Evolutionary conservation across 1,139 yeast species (phyloP).

Genomic region (Taphrina flavorubra): DNA sequence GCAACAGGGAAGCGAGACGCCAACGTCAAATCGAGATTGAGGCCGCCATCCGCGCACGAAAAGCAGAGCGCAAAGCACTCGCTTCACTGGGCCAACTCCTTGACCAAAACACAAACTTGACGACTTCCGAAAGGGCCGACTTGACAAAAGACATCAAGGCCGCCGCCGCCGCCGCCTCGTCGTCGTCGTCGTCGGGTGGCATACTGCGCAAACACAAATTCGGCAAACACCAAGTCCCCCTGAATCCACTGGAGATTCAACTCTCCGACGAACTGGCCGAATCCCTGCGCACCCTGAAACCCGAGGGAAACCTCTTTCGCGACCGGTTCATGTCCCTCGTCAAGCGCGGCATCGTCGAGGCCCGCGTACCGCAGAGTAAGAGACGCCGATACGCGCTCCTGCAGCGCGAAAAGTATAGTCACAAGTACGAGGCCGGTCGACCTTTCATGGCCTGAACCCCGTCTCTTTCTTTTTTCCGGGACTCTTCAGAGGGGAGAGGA

Average conservation of each 20-base stretch:
- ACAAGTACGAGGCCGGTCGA: conserved; percentile 48
- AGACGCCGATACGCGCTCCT: conserved; percentile 70
- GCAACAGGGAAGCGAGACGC: conserved; percentile 62
- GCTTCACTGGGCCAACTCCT: conserved; percentile 30
- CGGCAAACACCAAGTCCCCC: conserved; percentile 64
- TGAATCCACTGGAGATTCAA: conserved; percentile 79
- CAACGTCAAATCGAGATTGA: conserved; percentile 32
- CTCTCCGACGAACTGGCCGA: conserved; percentile 86
- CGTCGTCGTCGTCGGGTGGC: no score
- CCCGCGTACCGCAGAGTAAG: conserved; percentile 73
- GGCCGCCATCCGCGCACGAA: conserved; percentile 27
- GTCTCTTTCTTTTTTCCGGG: no score
- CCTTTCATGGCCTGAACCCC: conserved; percentile 22
- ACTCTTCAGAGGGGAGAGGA: not conserved
- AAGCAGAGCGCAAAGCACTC: conserved; percentile 34
- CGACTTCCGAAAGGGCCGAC: conserved; percentile 28
- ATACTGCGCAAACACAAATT: conserved; percentile 50
- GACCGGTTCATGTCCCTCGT: conserved; percentile 85
- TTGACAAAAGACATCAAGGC: conserved; percentile 13
- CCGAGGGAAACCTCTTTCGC: conserved; percentile 86
- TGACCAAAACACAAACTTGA: conserved; percentile 6
- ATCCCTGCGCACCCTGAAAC: conserved; percentile 74
- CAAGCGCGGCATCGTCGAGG: conserved; percentile 81
- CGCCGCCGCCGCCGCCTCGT: conserved; percentile 1
- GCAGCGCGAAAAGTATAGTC: conserved; percentile 88